phyloP scores from a whole-genome alignment of 108 stramenopile species.

The Stephanodiscus triporus region DNA sequence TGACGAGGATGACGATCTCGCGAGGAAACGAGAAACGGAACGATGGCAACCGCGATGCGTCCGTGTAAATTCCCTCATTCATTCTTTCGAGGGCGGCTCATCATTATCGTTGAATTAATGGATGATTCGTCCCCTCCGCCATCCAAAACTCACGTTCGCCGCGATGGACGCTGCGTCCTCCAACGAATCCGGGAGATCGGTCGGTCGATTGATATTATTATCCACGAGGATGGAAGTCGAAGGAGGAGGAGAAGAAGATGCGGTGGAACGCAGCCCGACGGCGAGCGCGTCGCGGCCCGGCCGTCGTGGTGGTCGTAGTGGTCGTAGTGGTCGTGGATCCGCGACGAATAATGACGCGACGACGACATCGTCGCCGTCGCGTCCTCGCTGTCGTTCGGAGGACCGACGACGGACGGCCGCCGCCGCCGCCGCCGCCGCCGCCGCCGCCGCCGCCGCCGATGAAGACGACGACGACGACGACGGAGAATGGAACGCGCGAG shows the following conservation, averaged over 20 bases:
- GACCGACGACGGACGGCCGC: too few relatives aligned
- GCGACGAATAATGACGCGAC: too few relatives aligned
- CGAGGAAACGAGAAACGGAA: too few relatives aligned
- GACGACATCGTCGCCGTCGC: neutral
- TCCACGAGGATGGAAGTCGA: neutral
- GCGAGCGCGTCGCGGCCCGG: neutral
- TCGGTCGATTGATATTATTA: constrained; percentile 50
- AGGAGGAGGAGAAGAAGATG: neutral
- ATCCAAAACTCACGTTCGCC: constrained; percentile 50
- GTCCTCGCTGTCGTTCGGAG: neutral
- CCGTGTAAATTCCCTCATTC: too few relatives aligned
- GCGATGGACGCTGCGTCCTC: constrained; percentile 73
- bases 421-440: too few relatives aligned
- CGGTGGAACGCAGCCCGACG: neutral
- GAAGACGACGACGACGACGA: too few relatives aligned
- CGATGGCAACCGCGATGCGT: too few relatives aligned
- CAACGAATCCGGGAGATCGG: constrained; percentile 84
- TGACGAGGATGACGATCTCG: too few relatives aligned
- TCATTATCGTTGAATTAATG: neutral
- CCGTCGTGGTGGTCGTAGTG: neutral
- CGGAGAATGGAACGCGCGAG: too few relatives aligned
- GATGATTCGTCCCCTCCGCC: neutral
- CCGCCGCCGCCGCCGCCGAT: too few relatives aligned
- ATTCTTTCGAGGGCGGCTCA: neutral
- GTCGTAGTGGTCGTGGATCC: neutral